These are phyloP conservation scores for Hortaea sp. DNA, from an alignment of 2,329 filamentous ascomycete genomes.

Conservation along the genomic window DNA sequence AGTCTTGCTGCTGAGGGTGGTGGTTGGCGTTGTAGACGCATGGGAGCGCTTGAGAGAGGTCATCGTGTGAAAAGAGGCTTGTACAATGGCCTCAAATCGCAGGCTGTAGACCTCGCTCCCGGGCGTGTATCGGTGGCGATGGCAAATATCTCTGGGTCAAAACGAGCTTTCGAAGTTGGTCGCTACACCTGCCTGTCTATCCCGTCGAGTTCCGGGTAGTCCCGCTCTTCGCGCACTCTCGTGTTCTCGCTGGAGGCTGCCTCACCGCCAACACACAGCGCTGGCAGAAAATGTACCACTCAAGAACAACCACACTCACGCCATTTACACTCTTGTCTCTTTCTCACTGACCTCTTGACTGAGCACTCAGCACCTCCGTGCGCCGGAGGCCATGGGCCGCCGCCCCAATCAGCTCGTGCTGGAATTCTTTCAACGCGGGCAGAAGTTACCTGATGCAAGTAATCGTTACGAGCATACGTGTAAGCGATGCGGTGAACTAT, in stretches of 20 bases:
- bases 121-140: too few relatives aligned
- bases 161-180: too few relatives aligned
- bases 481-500: constrained; percentile 31
- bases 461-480: constrained; percentile 89
- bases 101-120: too few relatives aligned
- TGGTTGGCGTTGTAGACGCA: constrained; percentile 52
- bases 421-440: constrained; percentile 78
- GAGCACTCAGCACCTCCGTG: neutral
- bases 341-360: constrained; percentile 5
- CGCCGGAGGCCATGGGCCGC: constrained; percentile 53
- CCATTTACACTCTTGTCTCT: neutral
- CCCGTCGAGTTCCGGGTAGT: neutral
- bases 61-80: constrained; percentile 29
- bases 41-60: constrained; percentile 52
- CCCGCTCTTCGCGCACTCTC: too few relatives aligned
- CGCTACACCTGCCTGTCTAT: too few relatives aligned
- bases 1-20: constrained; percentile 75
- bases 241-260: too few relatives aligned
- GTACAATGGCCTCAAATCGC: too few relatives aligned
- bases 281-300: too few relatives aligned
- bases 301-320: too few relatives aligned
- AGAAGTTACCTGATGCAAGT: constrained; percentile 78
- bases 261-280: too few relatives aligned
- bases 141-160: too few relatives aligned
- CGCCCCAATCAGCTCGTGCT: constrained; percentile 76